Evolutionary conservation across 768 basidiomycete genomes (phyloP).

Genomic region (Boletus vermiculosoides): DNA sequence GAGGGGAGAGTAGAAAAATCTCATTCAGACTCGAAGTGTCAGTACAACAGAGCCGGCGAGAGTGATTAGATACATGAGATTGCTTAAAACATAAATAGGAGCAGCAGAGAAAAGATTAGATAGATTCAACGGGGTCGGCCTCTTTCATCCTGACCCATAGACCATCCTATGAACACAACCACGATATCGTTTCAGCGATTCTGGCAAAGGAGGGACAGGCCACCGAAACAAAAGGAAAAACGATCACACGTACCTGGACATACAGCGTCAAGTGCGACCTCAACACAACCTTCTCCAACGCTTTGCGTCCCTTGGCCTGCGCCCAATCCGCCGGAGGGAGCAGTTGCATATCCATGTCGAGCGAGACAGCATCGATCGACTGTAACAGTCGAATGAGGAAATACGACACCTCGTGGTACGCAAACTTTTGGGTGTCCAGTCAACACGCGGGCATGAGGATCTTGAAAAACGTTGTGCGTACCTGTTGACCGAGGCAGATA

Average conservation of each 20-base stretch:
- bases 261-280: constrained; percentile 44
- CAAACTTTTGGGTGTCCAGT: constrained; percentile 37
- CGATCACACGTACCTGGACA: constrained; percentile 32
- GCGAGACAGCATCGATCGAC: constrained; percentile 41
- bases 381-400: constrained; percentile 54
- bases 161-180: constrained; percentile 14
- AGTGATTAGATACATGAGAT: not conserved
- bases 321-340: constrained; percentile 36
- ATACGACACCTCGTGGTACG: constrained; percentile 56
- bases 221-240: not conserved
- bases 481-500: constrained; percentile 57
- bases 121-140: constrained; percentile 4
- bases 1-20: no score
- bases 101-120: not conserved
- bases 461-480: not conserved
- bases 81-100: not conserved
- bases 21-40: not conserved
- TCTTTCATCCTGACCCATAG: constrained; percentile 30
- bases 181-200: not conserved
- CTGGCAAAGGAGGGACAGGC: not conserved
- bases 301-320: constrained; percentile 35
- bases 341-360: constrained; percentile 39
- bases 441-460: not conserved
- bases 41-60: not conserved
- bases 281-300: constrained; percentile 40